Evolutionary conservation across 2,329 filamentous ascomycete species (phyloP), one percentile per base, ranked within the genome.

Genomic region (Botrytis deweyae): DNA sequence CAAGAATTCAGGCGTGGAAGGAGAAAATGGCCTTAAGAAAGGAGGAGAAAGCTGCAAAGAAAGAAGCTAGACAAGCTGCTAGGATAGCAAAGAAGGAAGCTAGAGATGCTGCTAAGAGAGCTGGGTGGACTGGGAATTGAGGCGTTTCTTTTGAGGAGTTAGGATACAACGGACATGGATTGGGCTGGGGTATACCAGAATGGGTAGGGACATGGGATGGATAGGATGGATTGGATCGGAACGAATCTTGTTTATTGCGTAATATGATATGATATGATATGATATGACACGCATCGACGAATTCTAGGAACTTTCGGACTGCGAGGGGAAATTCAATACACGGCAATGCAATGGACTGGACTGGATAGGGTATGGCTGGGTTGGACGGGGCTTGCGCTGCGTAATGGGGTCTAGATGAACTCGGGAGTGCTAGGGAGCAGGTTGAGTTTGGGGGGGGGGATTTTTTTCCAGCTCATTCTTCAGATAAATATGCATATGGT

Each of bases 71-170:
- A 36, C 44, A 71, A 52, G 49, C 71, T 8, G n/a, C 38, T 18
- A 70, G 42, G n/a, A 33, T 33, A 62, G 38, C 58, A n/a, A 58
- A 70, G 42, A 58, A 67, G 8, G 64, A 52, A 40, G 64, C 64
- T 12, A 67, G 29, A 22, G 65, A 18, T 29, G 68, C 68, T 44
- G 52, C 42, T 70, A 46, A 62, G 52, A 42, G 68, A 44, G 44
- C 33, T 9, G 38, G 68, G 7, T 42, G 40, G 52, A 18, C 52
- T 36, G 38, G 38, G 18, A 62, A 62, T 70, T 70, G 52, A 59
- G 59, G 71, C 62, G 49, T 72, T 72, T 68, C 36, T 42, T 52
- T 72, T 72, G 61, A 29, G 70, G 70, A 65, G 44, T 65, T 65
- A 66, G 33, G 69, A 58, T 29, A 61, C 64, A 63, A 55, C n/a